Evolutionary conservation across 2,329 filamentous ascomycete species (phyloP), one percentile per base, ranked within the genome.

Genomic region (Hyphodiscus sp.): DNA sequence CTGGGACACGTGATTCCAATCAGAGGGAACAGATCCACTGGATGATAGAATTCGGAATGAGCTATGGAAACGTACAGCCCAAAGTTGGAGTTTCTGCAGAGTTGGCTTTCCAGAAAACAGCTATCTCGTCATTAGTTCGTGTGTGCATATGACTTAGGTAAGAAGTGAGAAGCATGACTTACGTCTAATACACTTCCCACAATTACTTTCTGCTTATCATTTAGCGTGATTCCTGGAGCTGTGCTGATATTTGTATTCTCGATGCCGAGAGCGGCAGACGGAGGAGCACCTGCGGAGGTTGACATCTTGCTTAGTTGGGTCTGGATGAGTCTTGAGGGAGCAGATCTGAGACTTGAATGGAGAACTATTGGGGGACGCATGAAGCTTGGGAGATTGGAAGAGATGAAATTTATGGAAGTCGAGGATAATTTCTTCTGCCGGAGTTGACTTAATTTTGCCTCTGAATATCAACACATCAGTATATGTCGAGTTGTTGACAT

Each of bases 101-200:
- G 79, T 79, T 0, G 81, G 80, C 18, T 76, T 73, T 45, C 81
- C 81, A 33, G 79, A 77, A 64, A 85, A 85, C 47, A 85, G 76
- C 74, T 76, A 45, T 16, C 4, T 18, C 38, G 20, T n/a, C 7
- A 13, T 26, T 26, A 26, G 23, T 3, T 26, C 23, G 8, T 26
- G 4, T 26, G 23, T 26, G 8, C 23, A 26, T 26, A 26, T n/a
- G 11, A n/a, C 13, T 13, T 9, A 19, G 33, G 16, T 16, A 29
- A 41, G 18, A n/a, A 15, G 20, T 47, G 26, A 26, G 26, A 11
- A 44, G 20, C 13, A 16, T 19, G 26, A 51, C 58, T 20, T 49
- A 75, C 74, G 63, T 85, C 82, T 20, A 86, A 73, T 15, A 85
- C 73, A 45, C 75, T 78, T 54, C 78, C 78, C 13, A 84, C 76